Evolutionary conservation across 176 grass and related monocot species (phyloP), one percentile per base, ranked within the genome.

Genomic region (Alloteropsis semialata): DNA sequence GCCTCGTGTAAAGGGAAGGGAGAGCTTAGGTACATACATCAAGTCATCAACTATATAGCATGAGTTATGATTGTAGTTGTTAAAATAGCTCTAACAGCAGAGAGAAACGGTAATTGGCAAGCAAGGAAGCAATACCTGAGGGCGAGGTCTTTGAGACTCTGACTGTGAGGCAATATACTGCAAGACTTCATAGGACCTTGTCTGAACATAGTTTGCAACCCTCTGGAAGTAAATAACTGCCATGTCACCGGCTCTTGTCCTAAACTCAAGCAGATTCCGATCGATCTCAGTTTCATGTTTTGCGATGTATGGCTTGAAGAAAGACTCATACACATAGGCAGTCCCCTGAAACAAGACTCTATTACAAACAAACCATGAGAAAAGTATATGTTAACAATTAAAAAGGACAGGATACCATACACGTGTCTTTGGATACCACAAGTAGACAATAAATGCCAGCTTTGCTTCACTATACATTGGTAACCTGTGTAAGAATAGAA

Each of bases 391-490:
- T 34, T 39, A 62, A 69, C 21, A 55, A 70, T 59, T 36, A 75
- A 7, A 79, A 67, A 60, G 14, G 27, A 38, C 30, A 72, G 25
- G 43, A 66, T 42, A 82, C 1, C 76, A 65, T 75, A 98, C 95
- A 79, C 82, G 88, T 89, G 92, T 92, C 70, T 87, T 98, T 33
- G 95, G 86, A 89, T 91, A 91, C 95, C 95, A 98, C 38, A 98
- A 65, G 65, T 98, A 98, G 39, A 98, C 87, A 3, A 93, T 93
- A 85, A 98, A 98, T 70, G 84, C 92, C 59, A 98, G 78, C 78
- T 98, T 98, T 76, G 92, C 90, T 88, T 98, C 95, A 84, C 86
- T 93, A 53, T 94, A 98, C 91, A 98, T 93, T 29, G 96, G 96
- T 39, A 98, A 78, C 96, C 96, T 98, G 49, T 38, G 29, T 21